Base-by-base conservation (phyloP, 164 flowering plant species). In the Berberis thunbergii region DNA sequence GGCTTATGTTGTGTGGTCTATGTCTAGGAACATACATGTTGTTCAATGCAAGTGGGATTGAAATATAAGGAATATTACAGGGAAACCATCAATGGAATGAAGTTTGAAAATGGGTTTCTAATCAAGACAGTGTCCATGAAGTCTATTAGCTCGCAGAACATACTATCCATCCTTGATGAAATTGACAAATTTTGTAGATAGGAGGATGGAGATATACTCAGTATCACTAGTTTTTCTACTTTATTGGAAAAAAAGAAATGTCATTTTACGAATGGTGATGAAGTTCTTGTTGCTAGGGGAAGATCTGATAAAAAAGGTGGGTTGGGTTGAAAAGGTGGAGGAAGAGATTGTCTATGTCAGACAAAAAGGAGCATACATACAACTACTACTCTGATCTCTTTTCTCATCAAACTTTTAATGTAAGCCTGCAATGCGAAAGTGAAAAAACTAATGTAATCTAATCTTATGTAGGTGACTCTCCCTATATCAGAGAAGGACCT, bases 281-380 rank as follows among this genome's bases (percentile, higher is more conserved):
- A 86, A 45, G 97, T 94, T 54, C 86, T 94, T 64, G 85, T 91
- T 61, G 74, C 91, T 54, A 88, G 81, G 78, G 98, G 98, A 40
- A 26, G 98, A 94, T 73, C 85, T 94, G 1, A 94, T n/a, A 69
- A 91, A 86, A 66, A 71, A 91, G 74, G 91, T 83, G 81, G 98
- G 98, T 8, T 81, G 87, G 83, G 98, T 94, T 70, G 98, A 94
- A 77, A 94, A 94, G 73, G 98, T 87, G 49, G 97, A 94, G 67
- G 97, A 94, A 78, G 96, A 81, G 38, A 85, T 77, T 73, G 89
- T 94, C 11, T 86, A 83, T 66, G 86, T 94, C 59, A 84, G 86
- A 79, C 88, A 97, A 39, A 84, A 86, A 74, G 77, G 77, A 82
- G 73, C 83, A 59, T 97, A 80, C 66, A 86, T 94, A 64, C 90